A percentile compares a stretch with the other conserved stretches of the same genome.
phyloP scores from a whole-genome alignment of 352 stramenopile genomes.

The Phytophthora citricola region DNA sequence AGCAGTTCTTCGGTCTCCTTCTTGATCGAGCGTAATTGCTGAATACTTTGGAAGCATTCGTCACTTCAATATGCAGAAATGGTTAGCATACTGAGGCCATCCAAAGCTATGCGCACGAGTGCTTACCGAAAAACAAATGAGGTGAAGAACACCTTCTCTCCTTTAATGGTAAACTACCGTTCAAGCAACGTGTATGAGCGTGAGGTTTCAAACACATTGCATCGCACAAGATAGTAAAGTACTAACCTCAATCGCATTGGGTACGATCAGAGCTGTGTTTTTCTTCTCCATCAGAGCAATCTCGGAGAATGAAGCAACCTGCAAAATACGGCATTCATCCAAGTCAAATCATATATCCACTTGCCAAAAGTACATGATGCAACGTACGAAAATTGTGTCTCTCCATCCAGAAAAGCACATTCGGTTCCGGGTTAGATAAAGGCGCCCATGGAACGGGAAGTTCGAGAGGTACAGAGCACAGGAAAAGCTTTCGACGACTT shows the following conservation, averaged over 20 bases:
- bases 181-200: constrained; percentile 6
- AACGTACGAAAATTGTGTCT: constrained; percentile 79
- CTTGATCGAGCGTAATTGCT: constrained; percentile 79
- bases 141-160: constrained; percentile 80
- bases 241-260: constrained; percentile 85
- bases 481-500: constrained; percentile 87
- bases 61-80: constrained; percentile 52
- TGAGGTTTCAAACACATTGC: background rate
- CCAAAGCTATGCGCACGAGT: background rate
- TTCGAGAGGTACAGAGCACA: constrained; percentile 83
- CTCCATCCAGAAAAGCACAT: constrained; percentile 87
- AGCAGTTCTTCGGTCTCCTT: constrained; percentile 71
- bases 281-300: constrained; percentile 85
- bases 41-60: constrained; percentile 84
- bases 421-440: constrained; percentile 79
- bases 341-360: background rate
- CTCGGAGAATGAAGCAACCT: constrained; percentile 81
- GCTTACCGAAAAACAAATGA: constrained; percentile 85
- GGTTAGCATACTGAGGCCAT: background rate
- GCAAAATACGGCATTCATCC: constrained; percentile 5
- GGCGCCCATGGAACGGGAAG: constrained; percentile 80
- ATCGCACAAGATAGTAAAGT: background rate
- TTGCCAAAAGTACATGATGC: background rate
- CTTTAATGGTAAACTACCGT: constrained; percentile 64
- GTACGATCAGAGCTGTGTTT: constrained; percentile 85